phyloP scores from a whole-genome alignment of 2,329 filamentous ascomycete genomes.

The Periconia sp. region DNA sequence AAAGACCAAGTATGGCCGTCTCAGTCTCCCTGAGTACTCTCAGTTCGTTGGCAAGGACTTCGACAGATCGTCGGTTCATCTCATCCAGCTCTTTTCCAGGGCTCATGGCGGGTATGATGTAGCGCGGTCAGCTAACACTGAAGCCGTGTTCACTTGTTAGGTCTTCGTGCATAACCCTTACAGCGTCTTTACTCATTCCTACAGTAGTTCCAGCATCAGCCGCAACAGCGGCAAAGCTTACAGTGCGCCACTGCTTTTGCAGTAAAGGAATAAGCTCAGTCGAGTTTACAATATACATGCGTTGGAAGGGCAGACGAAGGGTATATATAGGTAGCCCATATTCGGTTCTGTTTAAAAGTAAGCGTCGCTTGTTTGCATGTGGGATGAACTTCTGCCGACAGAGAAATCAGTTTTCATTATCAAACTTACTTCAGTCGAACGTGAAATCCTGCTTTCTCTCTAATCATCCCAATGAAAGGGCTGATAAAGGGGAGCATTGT shows the following conservation, averaged over 20 bases:
- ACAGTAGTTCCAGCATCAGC: constrained; percentile 33
- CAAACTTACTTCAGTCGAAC: neutral
- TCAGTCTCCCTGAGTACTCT: neutral
- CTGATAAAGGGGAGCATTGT: neutral
- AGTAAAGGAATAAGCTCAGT: constrained; percentile 36
- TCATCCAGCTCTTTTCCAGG: constrained; percentile 36
- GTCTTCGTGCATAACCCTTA: constrained; percentile 39
- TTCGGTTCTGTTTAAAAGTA: constrained; percentile 3
- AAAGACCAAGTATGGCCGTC: too few species aligned
- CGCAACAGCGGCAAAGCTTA: constrained; percentile 40
- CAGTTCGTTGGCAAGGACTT: constrained; percentile 16
- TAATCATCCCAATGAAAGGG: neutral
- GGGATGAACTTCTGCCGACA: too few species aligned
- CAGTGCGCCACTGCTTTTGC: constrained; percentile 37
- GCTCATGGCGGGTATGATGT: constrained; percentile 32
- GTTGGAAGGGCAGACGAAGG: constrained; percentile 38
- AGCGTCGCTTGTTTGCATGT: too few species aligned
- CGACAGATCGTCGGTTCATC: constrained; percentile 39
- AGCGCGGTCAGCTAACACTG: constrained; percentile 30
- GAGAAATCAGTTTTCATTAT: too few species aligned
- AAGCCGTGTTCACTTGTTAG: constrained; percentile 34
- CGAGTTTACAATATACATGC: constrained; percentile 45
- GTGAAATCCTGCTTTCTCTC: neutral
- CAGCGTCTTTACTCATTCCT: constrained; percentile 10
- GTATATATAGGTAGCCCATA: constrained; percentile 42